Base-by-base conservation (phyloP, 1,139 yeast genomes). In the Taphrina deformans region DNA sequence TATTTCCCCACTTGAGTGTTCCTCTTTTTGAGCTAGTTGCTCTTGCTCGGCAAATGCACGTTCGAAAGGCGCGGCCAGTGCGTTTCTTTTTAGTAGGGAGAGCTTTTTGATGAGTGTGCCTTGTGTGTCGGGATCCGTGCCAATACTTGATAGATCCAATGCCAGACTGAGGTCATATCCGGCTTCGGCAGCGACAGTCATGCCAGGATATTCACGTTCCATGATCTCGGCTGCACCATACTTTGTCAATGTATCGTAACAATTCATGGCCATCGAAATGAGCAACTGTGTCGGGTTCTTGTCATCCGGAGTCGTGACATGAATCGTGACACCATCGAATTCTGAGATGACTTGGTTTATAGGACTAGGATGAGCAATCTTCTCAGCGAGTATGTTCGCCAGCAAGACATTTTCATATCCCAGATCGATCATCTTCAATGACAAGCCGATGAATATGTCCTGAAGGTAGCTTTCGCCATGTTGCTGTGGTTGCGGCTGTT, bases 301-400 rank as follows among this genome's bases (percentile, higher is more conserved):
- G 72, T 80, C 81, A 73, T 84, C 90, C 14, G 92, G 86, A 50
- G 96, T 92, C 58, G 96, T 87, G 69, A 95, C 80, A 76, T 92
- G 98, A 77, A 88, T 91, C 33, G 96, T 89, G 66, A 97, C 96
- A 78, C 91, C 91, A 76, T 93, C 99, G 73, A 93, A 93, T 78
- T 93, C 99, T 41, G 96, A 87, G 69, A 93, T 85, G 70, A 93
- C 85, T 75, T 97, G 85, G 77, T 93, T 97, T 71, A 93, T 82
- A n/a, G 88, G 80, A 68, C 85, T 79, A 2, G 87, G 62, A 24
- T 46, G 46, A 24, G 55, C 61, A 27, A 62, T 33, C 33, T 33
- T 51, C 41, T 62, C 65, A 3, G 55, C 33, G 31, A 62, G 50
- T 41, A 62, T 51, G 51, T 29, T 40, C 31, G 55, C 50, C 40